These are phyloP conservation scores for Pythium diclinum DNA, from an alignment of 352 stramenopile genomes.

Conservation along the genomic window DNA sequence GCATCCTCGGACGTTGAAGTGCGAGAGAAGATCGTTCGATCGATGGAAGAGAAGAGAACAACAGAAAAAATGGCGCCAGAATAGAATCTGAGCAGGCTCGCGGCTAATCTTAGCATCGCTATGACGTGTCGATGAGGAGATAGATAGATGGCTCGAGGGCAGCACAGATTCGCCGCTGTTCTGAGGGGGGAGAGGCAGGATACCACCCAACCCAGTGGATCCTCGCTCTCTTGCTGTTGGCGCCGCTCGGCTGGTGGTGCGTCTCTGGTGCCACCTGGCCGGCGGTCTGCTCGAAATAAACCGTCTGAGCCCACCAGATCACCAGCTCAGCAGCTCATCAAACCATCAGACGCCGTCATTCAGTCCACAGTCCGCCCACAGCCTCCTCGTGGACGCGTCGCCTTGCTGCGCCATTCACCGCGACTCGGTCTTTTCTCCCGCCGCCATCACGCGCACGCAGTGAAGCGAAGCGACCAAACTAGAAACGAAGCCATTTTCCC, in stretches of 20 bases:
- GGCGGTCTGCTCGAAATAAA: not conserved
- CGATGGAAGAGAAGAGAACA: not conserved
- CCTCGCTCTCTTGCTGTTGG: not conserved
- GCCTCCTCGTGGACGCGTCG: not conserved
- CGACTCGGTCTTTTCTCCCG: not conserved
- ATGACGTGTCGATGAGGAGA: not conserved
- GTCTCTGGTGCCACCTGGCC: not conserved
- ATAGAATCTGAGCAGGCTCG: slow-evolving; percentile 1
- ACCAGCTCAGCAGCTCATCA: too few relatives aligned
- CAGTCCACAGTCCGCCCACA: not conserved
- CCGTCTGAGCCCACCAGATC: not conserved
- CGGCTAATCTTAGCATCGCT: not conserved
- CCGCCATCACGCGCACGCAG: not conserved
- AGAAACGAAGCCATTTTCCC: not conserved
- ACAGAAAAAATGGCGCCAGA: not conserved
- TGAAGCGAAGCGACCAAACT: not conserved
- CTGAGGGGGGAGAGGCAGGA: slow-evolving; percentile 1
- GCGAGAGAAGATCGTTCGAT: not conserved
- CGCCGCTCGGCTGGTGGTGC: too few relatives aligned
- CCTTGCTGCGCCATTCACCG: too few relatives aligned
- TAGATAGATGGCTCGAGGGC: not conserved
- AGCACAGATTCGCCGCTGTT: not conserved
- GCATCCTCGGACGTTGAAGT: slow-evolving; percentile 9
- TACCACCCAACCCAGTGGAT: not conserved
- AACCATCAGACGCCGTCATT: too few relatives aligned